Conservation (phyloP, 1,139 yeast genomes). For the Pichia sp. region DNA sequence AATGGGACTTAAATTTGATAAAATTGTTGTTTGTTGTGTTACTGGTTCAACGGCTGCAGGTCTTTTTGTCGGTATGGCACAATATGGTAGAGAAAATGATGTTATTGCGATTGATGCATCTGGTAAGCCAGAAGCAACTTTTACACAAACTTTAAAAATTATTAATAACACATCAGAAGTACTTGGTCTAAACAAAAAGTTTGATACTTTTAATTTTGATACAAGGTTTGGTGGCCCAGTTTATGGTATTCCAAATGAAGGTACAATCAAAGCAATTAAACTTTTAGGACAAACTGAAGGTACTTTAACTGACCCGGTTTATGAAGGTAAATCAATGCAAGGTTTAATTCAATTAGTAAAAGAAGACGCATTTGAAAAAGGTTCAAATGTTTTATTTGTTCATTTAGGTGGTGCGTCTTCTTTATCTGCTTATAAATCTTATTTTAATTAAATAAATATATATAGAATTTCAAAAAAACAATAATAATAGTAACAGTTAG, state of each 20-base stretch:
- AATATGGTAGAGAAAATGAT: slow-evolving; percentile 29
- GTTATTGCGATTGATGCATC: slow-evolving; percentile 32
- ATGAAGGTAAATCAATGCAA: slow-evolving; percentile 31
- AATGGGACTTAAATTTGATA: slow-evolving; percentile 29
- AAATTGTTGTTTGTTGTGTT: slow-evolving; percentile 30
- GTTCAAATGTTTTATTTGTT: slow-evolving; percentile 26
- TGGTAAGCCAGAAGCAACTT: slow-evolving; percentile 29
- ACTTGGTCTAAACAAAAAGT: slow-evolving; percentile 23
- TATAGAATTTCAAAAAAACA: not conserved
- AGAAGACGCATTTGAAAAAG: slow-evolving; percentile 25
- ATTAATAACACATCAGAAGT: slow-evolving; percentile 28
- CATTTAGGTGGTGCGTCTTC: slow-evolving; percentile 31
- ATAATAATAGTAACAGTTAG: not conserved
- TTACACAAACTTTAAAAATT: slow-evolving; percentile 29
- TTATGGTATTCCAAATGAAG: slow-evolving; percentile 31
- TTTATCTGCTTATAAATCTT: slow-evolving; percentile 25
- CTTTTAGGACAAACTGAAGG: slow-evolving; percentile 29
- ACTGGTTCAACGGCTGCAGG: slow-evolving; percentile 32
- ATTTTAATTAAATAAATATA: slow-evolving; percentile 11
- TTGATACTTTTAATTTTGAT: slow-evolving; percentile 26
- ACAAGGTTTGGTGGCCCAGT: slow-evolving; percentile 29
- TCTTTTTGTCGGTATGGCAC: slow-evolving; percentile 29
- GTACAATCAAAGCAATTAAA: slow-evolving; percentile 30
- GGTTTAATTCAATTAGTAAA: slow-evolving; percentile 26
- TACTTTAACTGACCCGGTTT: slow-evolving; percentile 31